Percentiles rank a stretch among this genome's conserved stretches.
phyloP scores from a whole-genome alignment of 768 basidiomycete species.

The Russula earlei region DNA sequence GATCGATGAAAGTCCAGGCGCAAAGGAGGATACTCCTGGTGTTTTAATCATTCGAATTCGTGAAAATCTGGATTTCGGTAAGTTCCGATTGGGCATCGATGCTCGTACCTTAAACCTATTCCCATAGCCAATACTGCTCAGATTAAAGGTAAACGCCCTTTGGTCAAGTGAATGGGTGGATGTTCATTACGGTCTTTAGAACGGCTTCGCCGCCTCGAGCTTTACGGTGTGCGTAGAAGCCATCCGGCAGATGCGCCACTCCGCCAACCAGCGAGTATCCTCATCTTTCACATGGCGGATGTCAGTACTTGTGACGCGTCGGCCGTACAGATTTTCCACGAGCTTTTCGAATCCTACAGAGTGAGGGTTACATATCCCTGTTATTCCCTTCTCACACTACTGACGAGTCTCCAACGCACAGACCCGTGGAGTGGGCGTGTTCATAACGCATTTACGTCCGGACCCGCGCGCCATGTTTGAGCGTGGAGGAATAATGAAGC shows the following conservation, averaged over 20 bases:
- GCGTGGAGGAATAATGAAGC: slow-evolving; percentile 34
- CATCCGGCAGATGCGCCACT: slow-evolving; percentile 88
- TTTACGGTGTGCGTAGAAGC: slow-evolving; percentile 69
- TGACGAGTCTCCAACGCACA: slow-evolving; percentile 18
- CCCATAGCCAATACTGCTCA: slow-evolving; percentile 86
- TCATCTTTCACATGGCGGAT: slow-evolving; percentile 93
- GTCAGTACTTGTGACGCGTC: slow-evolving; percentile 87
- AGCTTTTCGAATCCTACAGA: slow-evolving; percentile 69
- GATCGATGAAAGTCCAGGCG: slow-evolving; percentile 78
- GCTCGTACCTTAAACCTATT: background rate
- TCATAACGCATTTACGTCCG: slow-evolving; percentile 37
- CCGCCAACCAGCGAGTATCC: slow-evolving; percentile 58
- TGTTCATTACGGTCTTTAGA: slow-evolving; percentile 32
- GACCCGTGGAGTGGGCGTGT: slow-evolving; percentile 37
- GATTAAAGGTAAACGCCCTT: slow-evolving; percentile 54
- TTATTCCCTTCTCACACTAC: background rate
- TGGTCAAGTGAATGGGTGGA: background rate
- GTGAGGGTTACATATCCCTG: slow-evolving; percentile 29
- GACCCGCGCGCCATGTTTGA: slow-evolving; percentile 32
- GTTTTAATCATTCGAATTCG: slow-evolving; percentile 82
- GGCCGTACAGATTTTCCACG: slow-evolving; percentile 80
- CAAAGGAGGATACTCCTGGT: slow-evolving; percentile 69
- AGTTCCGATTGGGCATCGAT: slow-evolving; percentile 21
- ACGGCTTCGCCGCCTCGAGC: slow-evolving; percentile 72
- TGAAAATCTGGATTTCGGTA: slow-evolving; percentile 88